Conservation (phyloP, 2,329 filamentous ascomycete genomes). For the Chaetomiaceae sp. region DNA sequence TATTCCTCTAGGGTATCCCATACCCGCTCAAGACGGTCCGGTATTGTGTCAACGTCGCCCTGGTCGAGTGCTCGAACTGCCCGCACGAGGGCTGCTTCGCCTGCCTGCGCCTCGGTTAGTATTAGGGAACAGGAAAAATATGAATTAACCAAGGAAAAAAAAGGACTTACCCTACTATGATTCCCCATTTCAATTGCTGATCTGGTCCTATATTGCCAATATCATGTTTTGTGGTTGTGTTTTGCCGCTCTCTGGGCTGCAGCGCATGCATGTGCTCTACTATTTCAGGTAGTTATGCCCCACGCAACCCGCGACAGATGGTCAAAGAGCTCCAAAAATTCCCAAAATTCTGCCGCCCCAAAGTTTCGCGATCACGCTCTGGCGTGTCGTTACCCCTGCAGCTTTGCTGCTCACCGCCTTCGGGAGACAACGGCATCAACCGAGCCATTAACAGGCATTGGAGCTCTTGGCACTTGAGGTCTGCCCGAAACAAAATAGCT, state of each 20-base stretch:
- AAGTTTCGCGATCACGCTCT: too few species aligned
- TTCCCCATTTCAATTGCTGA: conserved; percentile 9
- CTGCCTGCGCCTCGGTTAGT: conserved; percentile 15
- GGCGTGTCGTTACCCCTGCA: conserved; percentile 13
- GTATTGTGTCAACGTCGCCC: conserved; percentile 40
- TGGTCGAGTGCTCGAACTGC: conserved; percentile 54
- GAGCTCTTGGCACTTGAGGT: conserved; percentile 20
- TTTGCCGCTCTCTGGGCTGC: neutral
- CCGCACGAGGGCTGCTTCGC: conserved; percentile 42
- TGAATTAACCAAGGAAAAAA: neutral
- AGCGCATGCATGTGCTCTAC: neutral
- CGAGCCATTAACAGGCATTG: conserved; percentile 21
- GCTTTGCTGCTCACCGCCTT: conserved; percentile 41
- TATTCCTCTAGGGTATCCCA: conserved; percentile 47
- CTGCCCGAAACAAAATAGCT: conserved; percentile 24
- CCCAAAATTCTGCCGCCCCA: conserved; percentile 43
- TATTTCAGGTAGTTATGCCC: neutral
- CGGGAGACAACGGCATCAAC: conserved; percentile 31
- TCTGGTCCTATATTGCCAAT: neutral
- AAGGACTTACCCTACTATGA: conserved; percentile 11
- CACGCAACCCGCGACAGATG: neutral
- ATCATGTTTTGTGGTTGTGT: conserved; percentile 8
- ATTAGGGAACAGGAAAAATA: neutral
- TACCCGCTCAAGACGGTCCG: conserved; percentile 45
- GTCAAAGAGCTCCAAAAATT: conserved; percentile 35